phyloP scores from a whole-genome alignment of 2,329 filamentous ascomycete genomes.

The Lecanicillium sp. region DNA sequence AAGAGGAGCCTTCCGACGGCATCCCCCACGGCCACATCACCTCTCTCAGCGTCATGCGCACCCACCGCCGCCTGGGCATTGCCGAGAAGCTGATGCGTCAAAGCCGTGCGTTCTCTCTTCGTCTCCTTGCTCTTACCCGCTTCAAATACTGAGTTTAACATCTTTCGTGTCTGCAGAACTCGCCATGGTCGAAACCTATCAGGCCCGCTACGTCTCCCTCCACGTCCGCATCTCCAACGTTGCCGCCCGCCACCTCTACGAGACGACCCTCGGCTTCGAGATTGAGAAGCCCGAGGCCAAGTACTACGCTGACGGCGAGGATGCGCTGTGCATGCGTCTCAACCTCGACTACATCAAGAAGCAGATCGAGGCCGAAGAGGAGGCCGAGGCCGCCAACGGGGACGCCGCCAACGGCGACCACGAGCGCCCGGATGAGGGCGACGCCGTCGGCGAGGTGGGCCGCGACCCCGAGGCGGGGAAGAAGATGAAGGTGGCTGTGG shows the following conservation, averaged over 20 bases:
- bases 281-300: slow-evolving; percentile 80
- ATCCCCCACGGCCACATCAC: slow-evolving; percentile 95
- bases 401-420: slow-evolving; percentile 34
- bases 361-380: slow-evolving; percentile 38
- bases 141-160: slow-evolving; percentile 1
- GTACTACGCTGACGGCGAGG: slow-evolving; percentile 97
- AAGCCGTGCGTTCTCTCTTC: slow-evolving; percentile 59
- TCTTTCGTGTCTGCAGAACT: slow-evolving; percentile 54
- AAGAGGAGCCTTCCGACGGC: slow-evolving; percentile 90
- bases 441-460: slow-evolving; percentile 63
- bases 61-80: slow-evolving; percentile 82
- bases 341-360: slow-evolving; percentile 61
- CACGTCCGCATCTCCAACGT: slow-evolving; percentile 93
- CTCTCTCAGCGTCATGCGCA: slow-evolving; percentile 90
- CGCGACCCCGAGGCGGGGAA: slow-evolving; percentile 35
- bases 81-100: slow-evolving; percentile 98
- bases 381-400: slow-evolving; percentile 27
- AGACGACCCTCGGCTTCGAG: slow-evolving; percentile 83
- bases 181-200: slow-evolving; percentile 94
- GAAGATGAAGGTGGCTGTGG: slow-evolving; percentile 81
- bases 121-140: slow-evolving; percentile 4
- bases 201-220: slow-evolving; percentile 86
- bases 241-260: slow-evolving; percentile 86
- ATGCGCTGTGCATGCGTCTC: slow-evolving; percentile 90
- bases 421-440: slow-evolving; percentile 56